Evolutionary conservation across 805 yeast genomes (phyloP).

Genomic region (Hemisphaericaspora nanyangensis): DNA sequence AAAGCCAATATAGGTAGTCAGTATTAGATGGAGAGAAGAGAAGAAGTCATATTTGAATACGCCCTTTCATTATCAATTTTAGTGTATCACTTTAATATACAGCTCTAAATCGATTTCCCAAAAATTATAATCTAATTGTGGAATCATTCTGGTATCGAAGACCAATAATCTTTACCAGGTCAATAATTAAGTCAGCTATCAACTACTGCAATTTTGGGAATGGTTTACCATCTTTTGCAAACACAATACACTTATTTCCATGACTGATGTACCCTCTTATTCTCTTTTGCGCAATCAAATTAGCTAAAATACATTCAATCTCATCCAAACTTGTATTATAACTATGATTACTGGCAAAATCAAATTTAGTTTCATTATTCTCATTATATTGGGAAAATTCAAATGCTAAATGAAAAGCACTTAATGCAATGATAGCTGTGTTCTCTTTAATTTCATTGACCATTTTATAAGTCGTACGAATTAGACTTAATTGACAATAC

Average conservation of each 20-base stretch:
- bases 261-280: conserved; percentile 84
- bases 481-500: conserved; percentile 47
- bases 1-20: no score
- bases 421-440: conserved; percentile 36
- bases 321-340: conserved; percentile 38
- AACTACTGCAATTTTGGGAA: conserved; percentile 45
- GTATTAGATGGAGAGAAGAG: no score
- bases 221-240: conserved; percentile 70
- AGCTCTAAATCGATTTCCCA: no score
- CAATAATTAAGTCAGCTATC: no score
- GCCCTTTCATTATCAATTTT: no score
- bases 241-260: conserved; percentile 64
- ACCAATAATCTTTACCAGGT: no score
- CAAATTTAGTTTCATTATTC: conserved; percentile 2
- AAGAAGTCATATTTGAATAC: no score
- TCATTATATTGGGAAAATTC: conserved; percentile 20
- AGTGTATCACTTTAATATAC: no score
- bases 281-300: conserved; percentile 53
- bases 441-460: conserved; percentile 23
- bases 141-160: no score
- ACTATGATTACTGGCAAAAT: conserved; percentile 7
- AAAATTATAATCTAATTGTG: no score
- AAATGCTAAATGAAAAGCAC: conserved; percentile 42
- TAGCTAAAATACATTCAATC: conserved; percentile 67
- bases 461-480: conserved; percentile 34